Evolutionary conservation across 2,329 filamentous ascomycete genomes (phyloP).

Genomic region (Penicillium griseofulvum): DNA sequence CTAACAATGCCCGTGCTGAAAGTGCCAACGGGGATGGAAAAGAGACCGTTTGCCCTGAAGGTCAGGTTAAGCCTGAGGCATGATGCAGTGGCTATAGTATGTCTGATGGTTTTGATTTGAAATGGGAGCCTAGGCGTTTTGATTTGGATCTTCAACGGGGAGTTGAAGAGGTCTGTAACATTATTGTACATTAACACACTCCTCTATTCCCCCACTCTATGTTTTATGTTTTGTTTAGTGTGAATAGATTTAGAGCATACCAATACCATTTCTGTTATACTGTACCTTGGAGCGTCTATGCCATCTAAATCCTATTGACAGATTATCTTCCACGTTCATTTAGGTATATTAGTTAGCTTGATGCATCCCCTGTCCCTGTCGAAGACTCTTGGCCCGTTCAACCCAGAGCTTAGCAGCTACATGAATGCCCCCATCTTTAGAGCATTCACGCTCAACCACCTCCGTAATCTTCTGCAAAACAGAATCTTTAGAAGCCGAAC

Average conservation of each 20-base stretch:
- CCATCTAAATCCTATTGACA: background rate
- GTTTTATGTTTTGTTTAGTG: conserved; percentile 2
- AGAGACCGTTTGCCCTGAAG: background rate
- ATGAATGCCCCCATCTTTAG: conserved; percentile 44
- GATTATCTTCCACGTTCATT: background rate
- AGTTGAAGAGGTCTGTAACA: conserved; percentile 6
- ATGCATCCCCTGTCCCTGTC: conserved; percentile 45
- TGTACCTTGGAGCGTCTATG: background rate
- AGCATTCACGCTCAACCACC: conserved; percentile 58
- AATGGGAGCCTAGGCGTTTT: conserved; percentile 2
- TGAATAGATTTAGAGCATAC: conserved; percentile 3
- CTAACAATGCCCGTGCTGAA: background rate
- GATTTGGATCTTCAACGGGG: conserved; percentile 1
- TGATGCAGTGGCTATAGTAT: background rate
- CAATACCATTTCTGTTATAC: background rate
- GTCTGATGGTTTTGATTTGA: background rate
- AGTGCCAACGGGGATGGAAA: conserved; percentile 3
- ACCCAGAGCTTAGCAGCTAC: conserved; percentile 52
- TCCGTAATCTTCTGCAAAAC: conserved; percentile 53
- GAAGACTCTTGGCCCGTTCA: conserved; percentile 49
- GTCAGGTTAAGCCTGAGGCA: background rate
- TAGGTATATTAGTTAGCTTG: background rate
- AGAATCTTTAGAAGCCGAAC: background rate
- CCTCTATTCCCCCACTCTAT: conserved; percentile 10
- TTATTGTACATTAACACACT: conserved; percentile 9